Conservation (phyloP, 2,329 filamentous ascomycete species). For the Epichloe gansuensis region DNA sequence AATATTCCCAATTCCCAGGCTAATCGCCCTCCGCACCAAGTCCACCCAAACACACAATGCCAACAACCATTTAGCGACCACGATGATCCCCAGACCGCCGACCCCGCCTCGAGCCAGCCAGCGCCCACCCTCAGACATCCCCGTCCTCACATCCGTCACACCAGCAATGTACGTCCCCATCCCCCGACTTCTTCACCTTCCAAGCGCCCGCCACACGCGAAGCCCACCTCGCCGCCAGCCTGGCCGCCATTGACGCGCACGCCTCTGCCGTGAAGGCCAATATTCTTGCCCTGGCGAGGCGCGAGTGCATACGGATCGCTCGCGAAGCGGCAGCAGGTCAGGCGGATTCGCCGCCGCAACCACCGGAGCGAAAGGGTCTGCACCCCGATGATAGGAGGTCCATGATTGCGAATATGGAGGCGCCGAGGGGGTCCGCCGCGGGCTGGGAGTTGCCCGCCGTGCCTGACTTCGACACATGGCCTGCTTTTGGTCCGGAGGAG, state of each 20-base stretch:
- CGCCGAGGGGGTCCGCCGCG: neutral
- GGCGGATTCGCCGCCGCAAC: neutral
- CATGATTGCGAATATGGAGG: conserved; percentile 22
- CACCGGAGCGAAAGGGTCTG: neutral
- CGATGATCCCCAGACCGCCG: neutral
- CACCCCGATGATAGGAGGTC: conserved; percentile 3
- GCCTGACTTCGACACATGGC: conserved; percentile 1
- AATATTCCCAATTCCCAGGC: no score
- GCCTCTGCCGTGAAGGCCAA: conserved; percentile 17
- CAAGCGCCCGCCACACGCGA: conserved; percentile 6
- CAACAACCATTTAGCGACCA: no score
- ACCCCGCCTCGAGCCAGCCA: neutral
- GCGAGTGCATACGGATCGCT: conserved; percentile 21
- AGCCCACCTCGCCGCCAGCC: conserved; percentile 11
- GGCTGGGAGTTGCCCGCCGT: neutral
- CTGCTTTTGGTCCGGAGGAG: conserved; percentile 10
- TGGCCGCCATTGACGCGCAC: conserved; percentile 16
- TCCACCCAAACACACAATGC: no score
- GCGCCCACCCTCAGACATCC: conserved; percentile 3
- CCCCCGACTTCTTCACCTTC: conserved; percentile 11
- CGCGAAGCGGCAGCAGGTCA: neutral
- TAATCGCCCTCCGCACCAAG: no score
- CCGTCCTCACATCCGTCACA: conserved; percentile 12
- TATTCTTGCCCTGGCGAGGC: conserved; percentile 17
- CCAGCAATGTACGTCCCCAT: conserved; percentile 25